Evolutionary conservation across 306 rosid genomes (phyloP), one percentile per base, ranked within the genome.

Genomic region (Rosa chinensis): DNA sequence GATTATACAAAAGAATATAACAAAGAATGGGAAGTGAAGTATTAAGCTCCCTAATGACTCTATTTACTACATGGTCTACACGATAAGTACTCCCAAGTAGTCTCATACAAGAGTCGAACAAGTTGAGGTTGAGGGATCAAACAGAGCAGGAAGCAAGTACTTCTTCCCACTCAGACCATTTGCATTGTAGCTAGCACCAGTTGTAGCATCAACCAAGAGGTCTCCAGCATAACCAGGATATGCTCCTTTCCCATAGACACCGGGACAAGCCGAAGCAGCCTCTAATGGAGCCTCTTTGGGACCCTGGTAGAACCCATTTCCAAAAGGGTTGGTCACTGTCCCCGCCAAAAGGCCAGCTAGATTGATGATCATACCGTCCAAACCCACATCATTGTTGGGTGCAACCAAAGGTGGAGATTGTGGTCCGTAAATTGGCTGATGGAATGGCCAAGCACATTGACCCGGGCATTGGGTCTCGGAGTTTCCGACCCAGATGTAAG

Each of bases 401-500:
- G 93, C 89, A 18, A 84, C 85, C 66, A 92, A 59, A 0, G 97
- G 89, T 14, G 88, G 16, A 61, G 20, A 70, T 59, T 89, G 92
- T 2, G 94, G 97, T 2, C 94, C 97, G n/a, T 90, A 92, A 23
- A 90, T 87, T 52, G 97, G 97, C 80, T 92, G 94, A 82, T 92
- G 97, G 85, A 90, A 92, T 0, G 94, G 97, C 97, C 94, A 92
- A 2, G 94, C 91, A 78, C 97, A 92, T 14, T 92, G 97, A 8
- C 97, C 94, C 0, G 97, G 88, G 73, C 97, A 92, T 69, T 92
- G 93, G 0, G 85, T 84, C 58, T 87, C 92, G 0, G 94, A 87
- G 86, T 92, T 92, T 0, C 94, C 94, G 0, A 92, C 91, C 97
- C 94, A 92, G 1, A 92, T 80, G 81, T 87, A 92, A 0, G 91